A percentile compares a stretch with the other conserved stretches of the same genome.
Conservation (phyloP, 192 early-diverging fungal genomes). For the Coemansia sp. region DNA sequence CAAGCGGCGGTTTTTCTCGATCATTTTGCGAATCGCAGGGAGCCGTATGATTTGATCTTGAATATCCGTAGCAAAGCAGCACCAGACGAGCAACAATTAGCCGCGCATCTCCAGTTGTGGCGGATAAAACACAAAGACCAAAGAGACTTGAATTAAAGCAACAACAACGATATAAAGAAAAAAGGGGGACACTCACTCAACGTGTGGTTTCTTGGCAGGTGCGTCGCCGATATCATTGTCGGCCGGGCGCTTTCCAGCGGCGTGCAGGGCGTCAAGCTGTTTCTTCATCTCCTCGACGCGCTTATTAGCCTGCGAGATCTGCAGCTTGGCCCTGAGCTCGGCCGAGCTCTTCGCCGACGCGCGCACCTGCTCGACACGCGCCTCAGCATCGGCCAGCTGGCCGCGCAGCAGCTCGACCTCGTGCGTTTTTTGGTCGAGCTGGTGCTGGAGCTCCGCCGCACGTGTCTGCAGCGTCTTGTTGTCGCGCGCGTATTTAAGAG, state of each 20-base stretch:
- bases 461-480: slow-evolving; percentile 40
- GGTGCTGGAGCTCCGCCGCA: slow-evolving; percentile 27
- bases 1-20: too few relatives aligned
- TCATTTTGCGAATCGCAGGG: too few relatives aligned
- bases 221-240: slow-evolving; percentile 28
- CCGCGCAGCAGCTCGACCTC: slow-evolving; percentile 36
- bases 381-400: slow-evolving; percentile 40
- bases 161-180: not conserved
- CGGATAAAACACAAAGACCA: too few relatives aligned
- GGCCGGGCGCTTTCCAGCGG: slow-evolving; percentile 32
- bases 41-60: too few relatives aligned
- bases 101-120: too few relatives aligned
- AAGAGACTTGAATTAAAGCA: not conserved
- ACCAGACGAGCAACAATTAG: not conserved
- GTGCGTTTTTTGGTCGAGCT: too few relatives aligned
- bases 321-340: slow-evolving; percentile 51
- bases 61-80: not conserved
- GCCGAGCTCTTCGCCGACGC: slow-evolving; percentile 34
- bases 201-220: slow-evolving; percentile 43
- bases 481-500: slow-evolving; percentile 34
- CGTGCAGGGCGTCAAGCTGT: slow-evolving; percentile 27
- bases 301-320: slow-evolving; percentile 48
- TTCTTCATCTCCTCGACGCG: slow-evolving; percentile 45
- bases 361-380: slow-evolving; percentile 41
- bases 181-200: slow-evolving; percentile 4